Evolutionary conservation across 2,329 filamentous ascomycete species (phyloP), one percentile per base, ranked within the genome.

Genomic region (Arthroderma sp.): DNA sequence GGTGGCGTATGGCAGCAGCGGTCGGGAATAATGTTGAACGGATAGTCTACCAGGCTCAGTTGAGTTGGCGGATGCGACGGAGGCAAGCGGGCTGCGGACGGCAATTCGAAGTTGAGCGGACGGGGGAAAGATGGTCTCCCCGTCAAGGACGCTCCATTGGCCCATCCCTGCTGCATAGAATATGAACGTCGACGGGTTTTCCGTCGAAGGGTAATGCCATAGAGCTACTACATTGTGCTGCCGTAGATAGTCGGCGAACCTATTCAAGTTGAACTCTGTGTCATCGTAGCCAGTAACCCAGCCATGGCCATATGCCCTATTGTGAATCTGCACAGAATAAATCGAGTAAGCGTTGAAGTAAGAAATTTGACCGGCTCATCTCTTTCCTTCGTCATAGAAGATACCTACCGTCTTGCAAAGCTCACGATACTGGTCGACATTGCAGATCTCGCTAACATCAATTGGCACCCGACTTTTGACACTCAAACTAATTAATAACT

Each of bases 201-300:
- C 32, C 3, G 8, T 6, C 2, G 38, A 27, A 4, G 45, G 42
- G 29, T 56, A 53, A 34, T 54, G 53, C 41, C 52, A 60, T 42
- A 65, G 56, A 6, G 59, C 63, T 34, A 60, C 50, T 7, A 56
- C 48, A 11, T 57, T 48, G 11, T 54, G 47, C 11, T 48, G 48
- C 3, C 48, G 48, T 11, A 67, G 53, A 10, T 53, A 46, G 11
- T 59, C 45, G 8, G 56, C 55, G 40, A 63, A 50, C 3, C 44
- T 44, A 34, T 54, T 54, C 7, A 66, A 36, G 2, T 43, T 43
- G 6, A 48, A 28, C 30, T 58, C 53, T 3, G 57, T 62, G 38
- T 66, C 58, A 10, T 53, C 37, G 46, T 55, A 68, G 0, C 59
- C 58, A 44, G 61, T 53, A 28, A 65, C 49, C 56, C 58, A 66